phyloP scores from a whole-genome alignment of 352 stramenopile species.

The Pythium pyrilobum region DNA sequence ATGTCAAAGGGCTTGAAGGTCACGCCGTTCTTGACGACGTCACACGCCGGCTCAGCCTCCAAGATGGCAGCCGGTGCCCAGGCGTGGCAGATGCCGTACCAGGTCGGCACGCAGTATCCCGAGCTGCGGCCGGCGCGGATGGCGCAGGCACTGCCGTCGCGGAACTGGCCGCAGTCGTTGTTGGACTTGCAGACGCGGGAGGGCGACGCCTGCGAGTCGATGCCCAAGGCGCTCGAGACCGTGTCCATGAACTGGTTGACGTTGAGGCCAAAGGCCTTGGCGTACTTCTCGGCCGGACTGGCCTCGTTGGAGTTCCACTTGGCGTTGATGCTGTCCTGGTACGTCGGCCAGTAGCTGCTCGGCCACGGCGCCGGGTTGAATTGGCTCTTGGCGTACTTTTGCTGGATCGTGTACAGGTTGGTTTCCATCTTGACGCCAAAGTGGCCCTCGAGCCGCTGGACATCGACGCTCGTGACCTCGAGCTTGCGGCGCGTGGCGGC shows the following conservation, averaged over 20 bases:
- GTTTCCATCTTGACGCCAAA: constrained; percentile 10
- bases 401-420: constrained; percentile 15
- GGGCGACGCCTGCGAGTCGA: background rate
- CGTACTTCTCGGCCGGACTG: constrained; percentile 21
- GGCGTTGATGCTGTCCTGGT: constrained; percentile 61
- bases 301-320: constrained; percentile 13
- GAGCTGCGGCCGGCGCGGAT: background rate
- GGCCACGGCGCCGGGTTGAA: constrained; percentile 4
- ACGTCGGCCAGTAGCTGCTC: constrained; percentile 53
- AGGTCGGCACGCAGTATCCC: constrained; percentile 11
- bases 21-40: constrained; percentile 33
- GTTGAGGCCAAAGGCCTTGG: constrained; percentile 10
- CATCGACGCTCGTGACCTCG: constrained; percentile 10
- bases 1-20: constrained; percentile 16
- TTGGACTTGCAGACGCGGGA: background rate
- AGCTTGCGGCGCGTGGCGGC: background rate
- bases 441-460: constrained; percentile 13
- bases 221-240: constrained; percentile 8
- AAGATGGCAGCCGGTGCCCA: constrained; percentile 1
- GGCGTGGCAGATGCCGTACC: constrained; percentile 10
- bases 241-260: constrained; percentile 17
- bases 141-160: constrained; percentile 3
- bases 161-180: background rate
- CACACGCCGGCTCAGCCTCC: constrained; percentile 1
- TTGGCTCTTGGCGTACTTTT: constrained; percentile 3